phyloP scores from a whole-genome alignment of 2,329 filamentous ascomycete species.

The Purpureocillium lavendulum region DNA sequence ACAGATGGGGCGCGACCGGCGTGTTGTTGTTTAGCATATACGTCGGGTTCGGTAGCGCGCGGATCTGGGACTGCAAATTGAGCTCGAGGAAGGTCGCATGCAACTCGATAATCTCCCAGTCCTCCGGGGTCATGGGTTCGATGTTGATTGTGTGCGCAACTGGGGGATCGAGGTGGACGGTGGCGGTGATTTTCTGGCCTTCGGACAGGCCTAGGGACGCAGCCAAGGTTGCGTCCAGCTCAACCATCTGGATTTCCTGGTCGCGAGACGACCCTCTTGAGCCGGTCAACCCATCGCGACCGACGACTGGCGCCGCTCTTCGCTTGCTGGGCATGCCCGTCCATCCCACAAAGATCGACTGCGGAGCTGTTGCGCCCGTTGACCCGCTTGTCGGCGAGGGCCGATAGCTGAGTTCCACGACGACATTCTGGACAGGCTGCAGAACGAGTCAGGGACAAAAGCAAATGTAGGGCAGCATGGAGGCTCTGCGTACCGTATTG shows the following conservation, averaged over 20 bases:
- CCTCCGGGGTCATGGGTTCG: conserved; percentile 86
- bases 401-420: conserved; percentile 78
- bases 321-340: conserved; percentile 96
- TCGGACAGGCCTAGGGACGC: conserved; percentile 68
- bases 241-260: conserved; percentile 69
- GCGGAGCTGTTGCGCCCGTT: conserved; percentile 40
- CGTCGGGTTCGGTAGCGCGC: conserved; percentile 81
- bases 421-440: conserved; percentile 87
- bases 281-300: conserved; percentile 62
- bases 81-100: conserved; percentile 93
- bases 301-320: conserved; percentile 63
- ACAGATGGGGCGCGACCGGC: conserved; percentile 57
- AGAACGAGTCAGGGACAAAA: conserved; percentile 10
- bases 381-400: conserved; percentile 38
- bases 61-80: conserved; percentile 87
- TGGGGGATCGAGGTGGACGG: conserved; percentile 81
- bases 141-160: conserved; percentile 93
- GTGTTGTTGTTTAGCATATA: conserved; percentile 45
- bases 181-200: conserved; percentile 66
- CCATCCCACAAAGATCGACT: conserved; percentile 86
- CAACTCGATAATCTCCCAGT: conserved; percentile 98
- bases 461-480: conserved; percentile 1
- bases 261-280: conserved; percentile 54
- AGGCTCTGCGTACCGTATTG: conserved; percentile 61
- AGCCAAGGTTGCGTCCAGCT: conserved; percentile 81